These are phyloP conservation scores for Thermothielavioides terrestris DNA, from an alignment of 495 filamentous ascomycete genomes.

Conservation along the genomic window DNA sequence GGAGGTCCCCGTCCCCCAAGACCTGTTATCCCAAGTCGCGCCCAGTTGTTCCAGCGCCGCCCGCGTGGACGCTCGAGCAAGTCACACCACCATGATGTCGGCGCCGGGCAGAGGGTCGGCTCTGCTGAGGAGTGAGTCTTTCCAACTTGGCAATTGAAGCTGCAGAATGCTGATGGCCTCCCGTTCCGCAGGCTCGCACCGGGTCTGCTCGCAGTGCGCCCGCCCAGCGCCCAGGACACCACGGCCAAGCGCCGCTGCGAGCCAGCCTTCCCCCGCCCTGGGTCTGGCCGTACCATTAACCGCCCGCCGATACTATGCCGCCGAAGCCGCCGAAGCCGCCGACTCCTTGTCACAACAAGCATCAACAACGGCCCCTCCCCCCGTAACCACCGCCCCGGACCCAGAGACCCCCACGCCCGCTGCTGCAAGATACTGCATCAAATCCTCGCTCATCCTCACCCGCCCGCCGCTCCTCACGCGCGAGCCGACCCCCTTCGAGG, in stretches of 20 bases:
- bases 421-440: slow-evolving; percentile 49
- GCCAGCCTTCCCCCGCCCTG: neutral
- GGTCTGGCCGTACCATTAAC: slow-evolving; percentile 2
- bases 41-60: neutral
- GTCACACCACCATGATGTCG: slow-evolving; percentile 33
- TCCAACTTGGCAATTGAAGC: too few relatives aligned
- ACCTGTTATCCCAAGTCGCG: neutral
- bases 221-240: slow-evolving; percentile 4
- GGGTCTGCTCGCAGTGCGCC: slow-evolving; percentile 19
- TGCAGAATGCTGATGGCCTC: too few relatives aligned
- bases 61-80: slow-evolving; percentile 3
- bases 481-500: slow-evolving; percentile 76
- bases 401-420: slow-evolving; percentile 19
- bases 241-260: neutral
- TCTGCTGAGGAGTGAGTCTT: slow-evolving; percentile 34
- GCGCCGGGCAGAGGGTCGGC: slow-evolving; percentile 43
- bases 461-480: slow-evolving; percentile 83
- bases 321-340: slow-evolving; percentile 11
- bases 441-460: slow-evolving; percentile 74
- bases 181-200: slow-evolving; percentile 3
- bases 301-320: slow-evolving; percentile 7
- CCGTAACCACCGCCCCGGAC: slow-evolving; percentile 16
- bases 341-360: neutral
- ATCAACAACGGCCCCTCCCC: neutral
- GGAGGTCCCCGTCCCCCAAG: neutral